Conservation (phyloP, 1,284 basidiomycete species). For the Golubevia pallescens region DNA sequence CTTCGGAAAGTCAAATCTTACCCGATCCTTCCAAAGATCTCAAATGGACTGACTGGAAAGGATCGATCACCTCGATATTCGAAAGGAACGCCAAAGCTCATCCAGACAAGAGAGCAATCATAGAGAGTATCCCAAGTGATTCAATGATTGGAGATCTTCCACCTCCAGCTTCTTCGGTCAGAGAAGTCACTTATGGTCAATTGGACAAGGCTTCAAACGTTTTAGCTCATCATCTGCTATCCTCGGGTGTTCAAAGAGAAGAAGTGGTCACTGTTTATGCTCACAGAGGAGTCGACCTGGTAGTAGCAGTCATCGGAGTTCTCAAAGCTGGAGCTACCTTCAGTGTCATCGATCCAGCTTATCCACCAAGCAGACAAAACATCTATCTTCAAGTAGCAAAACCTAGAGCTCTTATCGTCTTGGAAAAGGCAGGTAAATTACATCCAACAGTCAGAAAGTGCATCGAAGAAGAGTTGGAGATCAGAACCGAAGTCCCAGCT, state of each 20-base stretch:
- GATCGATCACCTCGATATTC: slow-evolving; percentile 78
- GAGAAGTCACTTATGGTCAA: slow-evolving; percentile 78
- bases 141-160: slow-evolving; percentile 77
- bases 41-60: slow-evolving; percentile 58
- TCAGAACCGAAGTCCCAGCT: slow-evolving; percentile 91
- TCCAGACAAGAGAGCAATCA: slow-evolving; percentile 53
- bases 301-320: slow-evolving; percentile 95
- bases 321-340: slow-evolving; percentile 97
- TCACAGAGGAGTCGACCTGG: slow-evolving; percentile 91
- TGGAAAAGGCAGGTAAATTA: slow-evolving; percentile 87
- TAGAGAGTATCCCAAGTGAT: slow-evolving; percentile 78
- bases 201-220: slow-evolving; percentile 87
- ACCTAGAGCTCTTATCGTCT: slow-evolving; percentile 88
- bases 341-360: slow-evolving; percentile 97
- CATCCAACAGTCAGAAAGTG: slow-evolving; percentile 83
- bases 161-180: slow-evolving; percentile 68
- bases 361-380: slow-evolving; percentile 91
- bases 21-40: slow-evolving; percentile 72
- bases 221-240: slow-evolving; percentile 86
- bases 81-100: slow-evolving; percentile 49
- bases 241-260: slow-evolving; percentile 84
- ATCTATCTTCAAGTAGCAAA: slow-evolving; percentile 93
- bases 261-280: slow-evolving; percentile 99
- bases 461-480: slow-evolving; percentile 76
- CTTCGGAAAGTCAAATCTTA: slow-evolving; percentile 70